Evolutionary conservation across 345 rosid species (phyloP).

Genomic region (Stellera chamaejasme): DNA sequence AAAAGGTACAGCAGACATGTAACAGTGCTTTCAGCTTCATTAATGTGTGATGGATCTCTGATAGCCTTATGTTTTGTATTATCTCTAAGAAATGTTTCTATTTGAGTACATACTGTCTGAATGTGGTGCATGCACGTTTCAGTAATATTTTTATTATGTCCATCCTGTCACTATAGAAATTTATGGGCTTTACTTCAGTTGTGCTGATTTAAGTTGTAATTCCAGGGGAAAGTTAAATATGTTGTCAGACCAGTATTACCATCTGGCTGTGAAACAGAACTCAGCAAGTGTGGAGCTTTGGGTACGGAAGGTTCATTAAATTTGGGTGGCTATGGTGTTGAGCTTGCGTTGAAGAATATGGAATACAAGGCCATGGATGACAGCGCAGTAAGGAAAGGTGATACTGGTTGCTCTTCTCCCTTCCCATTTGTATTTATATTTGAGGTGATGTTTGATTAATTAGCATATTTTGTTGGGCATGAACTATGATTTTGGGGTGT

Average conservation of each 20-base stretch:
- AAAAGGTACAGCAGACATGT: no score
- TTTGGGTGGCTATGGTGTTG: conserved; percentile 98
- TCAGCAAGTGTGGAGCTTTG: conserved; percentile 72
- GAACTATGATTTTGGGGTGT: background rate
- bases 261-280: conserved; percentile 69
- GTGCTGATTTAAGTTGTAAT: conserved; percentile 18
- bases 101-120: conserved; percentile 4
- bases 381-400: conserved; percentile 85
- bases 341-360: conserved; percentile 99
- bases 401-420: background rate
- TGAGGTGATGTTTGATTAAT: background rate
- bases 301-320: conserved; percentile 67
- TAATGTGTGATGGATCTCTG: no score
- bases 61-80: no score
- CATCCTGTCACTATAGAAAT: background rate
- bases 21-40: no score
- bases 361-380: conserved; percentile 99
- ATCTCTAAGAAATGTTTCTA: conserved; percentile 4
- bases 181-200: background rate
- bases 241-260: conserved; percentile 93
- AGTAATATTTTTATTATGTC: background rate
- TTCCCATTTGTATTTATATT: background rate
- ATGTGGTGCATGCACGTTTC: background rate
- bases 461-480: background rate
- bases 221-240: conserved; percentile 81